Evolutionary conservation across 2,329 filamentous ascomycete genomes (phyloP).

Genomic region (Cladosporium oxysporum): DNA sequence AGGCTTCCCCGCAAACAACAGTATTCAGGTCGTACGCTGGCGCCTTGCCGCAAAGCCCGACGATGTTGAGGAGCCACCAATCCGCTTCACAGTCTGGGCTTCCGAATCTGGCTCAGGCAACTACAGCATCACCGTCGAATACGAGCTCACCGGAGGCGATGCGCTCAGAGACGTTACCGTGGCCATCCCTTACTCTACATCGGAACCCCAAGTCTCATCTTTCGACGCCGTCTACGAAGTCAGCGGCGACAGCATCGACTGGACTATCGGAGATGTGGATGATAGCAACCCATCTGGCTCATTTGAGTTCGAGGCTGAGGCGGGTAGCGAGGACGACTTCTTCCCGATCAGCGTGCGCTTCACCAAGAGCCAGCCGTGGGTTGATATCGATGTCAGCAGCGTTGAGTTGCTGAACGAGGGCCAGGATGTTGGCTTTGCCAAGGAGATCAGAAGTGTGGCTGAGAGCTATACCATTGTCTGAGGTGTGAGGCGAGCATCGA

Average conservation of each 20-base stretch:
- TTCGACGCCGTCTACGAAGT: constrained; percentile 96
- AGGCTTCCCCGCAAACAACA: constrained; percentile 92
- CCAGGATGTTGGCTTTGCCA: constrained; percentile 79
- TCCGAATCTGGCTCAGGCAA: constrained; percentile 80
- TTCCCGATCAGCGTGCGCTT: constrained; percentile 97
- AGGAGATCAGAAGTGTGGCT: constrained; percentile 74
- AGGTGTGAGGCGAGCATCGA: constrained; percentile 21
- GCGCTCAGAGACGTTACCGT: constrained; percentile 81
- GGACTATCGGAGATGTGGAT: constrained; percentile 85
- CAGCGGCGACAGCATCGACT: constrained; percentile 87
- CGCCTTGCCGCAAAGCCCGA: constrained; percentile 79
- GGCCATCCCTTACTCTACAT: constrained; percentile 79
- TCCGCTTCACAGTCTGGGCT: constrained; percentile 97
- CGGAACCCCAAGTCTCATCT: constrained; percentile 85
- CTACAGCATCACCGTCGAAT: constrained; percentile 91
- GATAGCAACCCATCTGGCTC: constrained; percentile 79
- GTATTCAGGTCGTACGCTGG: constrained; percentile 92
- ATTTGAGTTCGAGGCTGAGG: constrained; percentile 93
- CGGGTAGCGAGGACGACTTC: constrained; percentile 87
- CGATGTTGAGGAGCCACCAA: constrained; percentile 78
- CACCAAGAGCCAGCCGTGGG: constrained; percentile 79
- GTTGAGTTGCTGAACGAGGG: constrained; percentile 73
- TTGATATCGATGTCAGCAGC: constrained; percentile 88
- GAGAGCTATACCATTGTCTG: constrained; percentile 78
- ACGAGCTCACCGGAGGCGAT: constrained; percentile 83